phyloP scores from a whole-genome alignment of 176 grass and related monocot genomes.

The Themeda triandra region DNA sequence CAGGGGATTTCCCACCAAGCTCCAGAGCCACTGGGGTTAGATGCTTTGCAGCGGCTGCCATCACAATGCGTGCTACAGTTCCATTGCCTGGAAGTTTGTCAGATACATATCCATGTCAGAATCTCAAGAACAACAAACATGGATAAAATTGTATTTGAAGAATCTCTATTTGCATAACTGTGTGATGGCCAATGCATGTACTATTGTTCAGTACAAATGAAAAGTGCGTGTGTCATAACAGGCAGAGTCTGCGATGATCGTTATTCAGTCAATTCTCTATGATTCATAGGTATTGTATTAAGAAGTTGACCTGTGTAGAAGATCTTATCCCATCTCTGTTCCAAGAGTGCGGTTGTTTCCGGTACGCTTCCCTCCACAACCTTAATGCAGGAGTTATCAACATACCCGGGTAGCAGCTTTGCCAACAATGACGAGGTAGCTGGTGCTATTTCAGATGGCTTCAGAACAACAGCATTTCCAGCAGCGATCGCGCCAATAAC shows the following conservation, averaged over 20 bases:
- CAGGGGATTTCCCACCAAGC: conserved; percentile 94
- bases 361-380: conserved; percentile 72
- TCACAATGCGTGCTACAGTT: conserved; percentile 63
- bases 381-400: conserved; percentile 81
- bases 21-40: conserved; percentile 81
- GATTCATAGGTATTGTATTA: not conserved
- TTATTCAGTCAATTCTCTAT: not conserved
- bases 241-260: not conserved
- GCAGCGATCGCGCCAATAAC: conserved; percentile 90
- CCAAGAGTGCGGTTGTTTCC: conserved; percentile 73
- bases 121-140: not conserved
- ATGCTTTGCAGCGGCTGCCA: conserved; percentile 83
- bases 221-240: too few relatives aligned
- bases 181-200: not conserved
- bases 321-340: conserved; percentile 96
- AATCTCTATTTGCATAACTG: not conserved
- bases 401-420: conserved; percentile 73
- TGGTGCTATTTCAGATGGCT: conserved; percentile 86
- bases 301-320: conserved; percentile 78
- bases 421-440: conserved; percentile 71
- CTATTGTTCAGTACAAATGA: not conserved
- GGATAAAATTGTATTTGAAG: not conserved
- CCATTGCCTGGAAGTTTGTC: conserved; percentile 53
- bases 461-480: conserved; percentile 76
- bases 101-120: not conserved